Percentiles rank a stretch among this genome's conserved stretches.
Evolutionary conservation across 768 basidiomycete species (phyloP).

Genomic region (Phanerochaete carnosa): DNA sequence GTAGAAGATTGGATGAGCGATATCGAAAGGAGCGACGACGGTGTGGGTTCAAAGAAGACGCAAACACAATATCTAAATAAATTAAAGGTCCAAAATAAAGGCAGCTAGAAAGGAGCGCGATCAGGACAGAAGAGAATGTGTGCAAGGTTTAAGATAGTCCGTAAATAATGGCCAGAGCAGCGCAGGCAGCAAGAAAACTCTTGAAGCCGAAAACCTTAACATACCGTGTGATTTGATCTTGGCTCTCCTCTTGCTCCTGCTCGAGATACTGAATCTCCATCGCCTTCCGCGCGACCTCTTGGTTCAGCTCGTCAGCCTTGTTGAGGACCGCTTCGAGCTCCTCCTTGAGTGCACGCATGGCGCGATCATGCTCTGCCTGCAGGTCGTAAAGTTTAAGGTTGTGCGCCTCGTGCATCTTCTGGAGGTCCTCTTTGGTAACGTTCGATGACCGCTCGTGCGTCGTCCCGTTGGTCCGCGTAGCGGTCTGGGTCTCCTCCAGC

Average conservation of each 20-base stretch:
- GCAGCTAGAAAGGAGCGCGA: slow-evolving; percentile 16
- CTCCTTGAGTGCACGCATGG: slow-evolving; percentile 46
- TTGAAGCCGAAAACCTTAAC: slow-evolving; percentile 59
- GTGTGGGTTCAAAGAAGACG: slow-evolving; percentile 24
- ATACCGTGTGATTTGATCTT: slow-evolving; percentile 78
- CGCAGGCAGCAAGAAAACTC: slow-evolving; percentile 48
- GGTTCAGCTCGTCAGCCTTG: slow-evolving; percentile 52
- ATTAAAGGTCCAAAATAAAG: slow-evolving; percentile 8
- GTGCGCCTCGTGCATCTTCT: slow-evolving; percentile 79
- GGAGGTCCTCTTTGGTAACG: slow-evolving; percentile 75
- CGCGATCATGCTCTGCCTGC: slow-evolving; percentile 62
- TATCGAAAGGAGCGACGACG: slow-evolving; percentile 23
- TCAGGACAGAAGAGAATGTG: slow-evolving; percentile 15
- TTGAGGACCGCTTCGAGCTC: slow-evolving; percentile 52
- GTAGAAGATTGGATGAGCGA: slow-evolving; percentile 12
- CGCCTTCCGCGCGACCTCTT: slow-evolving; percentile 62
- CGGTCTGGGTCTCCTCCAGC: slow-evolving; percentile 40
- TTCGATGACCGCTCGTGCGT: slow-evolving; percentile 37
- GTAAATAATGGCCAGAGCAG: slow-evolving; percentile 54
- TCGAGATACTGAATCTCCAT: slow-evolving; percentile 81
- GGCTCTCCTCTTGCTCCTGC: slow-evolving; percentile 72
- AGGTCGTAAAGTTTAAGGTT: slow-evolving; percentile 76
- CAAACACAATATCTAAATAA: slow-evolving; percentile 26
- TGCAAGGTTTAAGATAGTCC: slow-evolving; percentile 29
- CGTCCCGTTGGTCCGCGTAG: slow-evolving; percentile 56